Conservation (phyloP, 768 basidiomycete species). For the Phylloporus scabripes region DNA sequence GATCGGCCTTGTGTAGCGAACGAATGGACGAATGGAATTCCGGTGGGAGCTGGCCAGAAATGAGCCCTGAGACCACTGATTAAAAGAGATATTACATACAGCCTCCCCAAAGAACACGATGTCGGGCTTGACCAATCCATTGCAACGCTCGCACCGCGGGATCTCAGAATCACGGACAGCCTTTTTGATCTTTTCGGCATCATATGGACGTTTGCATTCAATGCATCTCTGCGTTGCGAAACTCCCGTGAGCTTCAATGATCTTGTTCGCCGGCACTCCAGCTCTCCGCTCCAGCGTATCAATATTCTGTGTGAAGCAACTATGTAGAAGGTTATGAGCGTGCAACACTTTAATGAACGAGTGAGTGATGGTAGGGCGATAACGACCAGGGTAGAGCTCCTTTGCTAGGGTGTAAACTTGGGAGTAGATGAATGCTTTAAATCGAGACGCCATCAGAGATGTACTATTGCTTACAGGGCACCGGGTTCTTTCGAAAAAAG, state of each 20-base stretch:
- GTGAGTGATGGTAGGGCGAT: conserved; percentile 83
- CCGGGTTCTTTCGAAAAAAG: conserved; percentile 76
- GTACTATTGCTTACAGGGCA: conserved; percentile 54
- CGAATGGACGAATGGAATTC: conserved; percentile 56
- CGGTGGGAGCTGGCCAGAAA: conserved; percentile 57
- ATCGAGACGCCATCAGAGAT: background rate
- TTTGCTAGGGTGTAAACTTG: conserved; percentile 87
- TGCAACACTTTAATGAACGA: conserved; percentile 82
- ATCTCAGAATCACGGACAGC: conserved; percentile 51
- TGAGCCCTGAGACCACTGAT: background rate
- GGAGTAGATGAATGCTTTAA: background rate
- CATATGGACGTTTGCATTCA: conserved; percentile 55
- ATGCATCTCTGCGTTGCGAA: conserved; percentile 88
- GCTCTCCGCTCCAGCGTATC: conserved; percentile 88
- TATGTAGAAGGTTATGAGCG: conserved; percentile 61
- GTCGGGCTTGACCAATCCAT: conserved; percentile 84
- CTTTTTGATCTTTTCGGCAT: conserved; percentile 61
- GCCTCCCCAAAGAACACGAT: conserved; percentile 91
- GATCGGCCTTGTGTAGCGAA: conserved; percentile 60
- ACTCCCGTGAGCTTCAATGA: conserved; percentile 95
- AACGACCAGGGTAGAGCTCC: conserved; percentile 88
- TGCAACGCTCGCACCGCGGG: conserved; percentile 62
- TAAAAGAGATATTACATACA: conserved; percentile 35
- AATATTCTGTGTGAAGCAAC: conserved; percentile 87
- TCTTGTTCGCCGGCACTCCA: conserved; percentile 63